Evolutionary conservation across 768 basidiomycete species (phyloP), one percentile per base, ranked within the genome.

Genomic region (Neoboletus subvelutipes): DNA sequence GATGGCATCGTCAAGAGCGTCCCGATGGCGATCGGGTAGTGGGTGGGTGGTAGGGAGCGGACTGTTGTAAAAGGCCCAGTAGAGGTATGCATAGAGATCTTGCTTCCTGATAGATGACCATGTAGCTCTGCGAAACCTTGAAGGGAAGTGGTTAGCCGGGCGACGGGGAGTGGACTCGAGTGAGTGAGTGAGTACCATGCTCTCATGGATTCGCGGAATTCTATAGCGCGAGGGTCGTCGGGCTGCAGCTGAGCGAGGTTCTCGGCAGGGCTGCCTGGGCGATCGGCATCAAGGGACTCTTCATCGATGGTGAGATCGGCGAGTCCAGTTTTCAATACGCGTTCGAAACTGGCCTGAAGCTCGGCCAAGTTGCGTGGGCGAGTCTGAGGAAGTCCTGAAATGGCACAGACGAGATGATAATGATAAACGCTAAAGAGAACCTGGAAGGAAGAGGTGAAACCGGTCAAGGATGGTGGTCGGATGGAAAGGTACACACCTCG

Each of bases 61-160:
- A 5, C 80, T 76, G 66, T 88, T 88, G 71, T 86, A 94, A 65
- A 90, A 85, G 24, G 83, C 80, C 92, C 93, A 95, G 55, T 90
- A 85, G 31, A 96, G 75, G 89, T 92, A 95, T 57, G 81, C 76
- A 41, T 78, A 78, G 54, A 92, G 74, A 67, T 92, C 83, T 39
- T 80, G 74, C 18, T 76, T 77, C 43, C 77, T 83, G 55, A 96
- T 80, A 13, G 80, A 76, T 0, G 86, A 86, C 88, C 90, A 96
- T 0, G 85, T 83, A 17, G 79, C 83, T 62, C 83, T 84, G 54
- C 80, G 74, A 69, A 95, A 95, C 92, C 92, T 66, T 64, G 54
- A 39, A 39, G 18, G 33, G 34, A 28, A 13, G 33, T 45, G 26
- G 26, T 67, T 8, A 61, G 51, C 22, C 2, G 24, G 22, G 10